Evolutionary conservation across 2,329 filamentous ascomycete genomes (phyloP).

Genomic region (Dactylellina parvicollis): DNA sequence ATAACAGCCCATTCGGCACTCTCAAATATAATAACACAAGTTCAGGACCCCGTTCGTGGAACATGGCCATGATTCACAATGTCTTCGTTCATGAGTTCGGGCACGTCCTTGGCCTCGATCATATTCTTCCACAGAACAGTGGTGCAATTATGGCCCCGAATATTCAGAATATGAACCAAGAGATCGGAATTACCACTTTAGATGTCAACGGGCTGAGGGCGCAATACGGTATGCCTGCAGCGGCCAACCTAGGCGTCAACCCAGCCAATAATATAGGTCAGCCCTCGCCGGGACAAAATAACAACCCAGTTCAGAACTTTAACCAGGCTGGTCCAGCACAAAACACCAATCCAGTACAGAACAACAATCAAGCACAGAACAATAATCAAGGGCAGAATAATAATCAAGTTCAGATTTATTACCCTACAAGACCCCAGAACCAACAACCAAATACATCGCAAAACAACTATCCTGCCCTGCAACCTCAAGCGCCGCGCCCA

Average conservation of each 20-base stretch:
- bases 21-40: constrained; percentile 18
- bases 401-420: no score
- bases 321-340: no score
- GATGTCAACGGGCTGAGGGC: not conserved
- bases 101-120: constrained; percentile 6
- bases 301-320: no score
- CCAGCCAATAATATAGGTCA: not conserved
- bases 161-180: not conserved
- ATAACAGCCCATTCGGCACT: not conserved
- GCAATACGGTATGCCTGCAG: not conserved
- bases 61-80: constrained; percentile 10
- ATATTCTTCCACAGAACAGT: no score
- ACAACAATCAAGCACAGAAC: no score
- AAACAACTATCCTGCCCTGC: no score
- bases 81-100: constrained; percentile 24
- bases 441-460: no score
- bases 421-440: no score
- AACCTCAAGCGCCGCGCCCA: no score
- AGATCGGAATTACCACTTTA: not conserved
- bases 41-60: constrained; percentile 15
- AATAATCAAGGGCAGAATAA: no score
- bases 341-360: no score
- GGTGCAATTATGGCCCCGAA: not conserved
- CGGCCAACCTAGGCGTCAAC: not conserved
- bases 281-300: no score